Percentiles rank a stretch among this genome's conserved stretches.
Evolutionary conservation across 1,284 basidiomycete species (phyloP).

Genomic region (Phellinidium pouzarii): DNA sequence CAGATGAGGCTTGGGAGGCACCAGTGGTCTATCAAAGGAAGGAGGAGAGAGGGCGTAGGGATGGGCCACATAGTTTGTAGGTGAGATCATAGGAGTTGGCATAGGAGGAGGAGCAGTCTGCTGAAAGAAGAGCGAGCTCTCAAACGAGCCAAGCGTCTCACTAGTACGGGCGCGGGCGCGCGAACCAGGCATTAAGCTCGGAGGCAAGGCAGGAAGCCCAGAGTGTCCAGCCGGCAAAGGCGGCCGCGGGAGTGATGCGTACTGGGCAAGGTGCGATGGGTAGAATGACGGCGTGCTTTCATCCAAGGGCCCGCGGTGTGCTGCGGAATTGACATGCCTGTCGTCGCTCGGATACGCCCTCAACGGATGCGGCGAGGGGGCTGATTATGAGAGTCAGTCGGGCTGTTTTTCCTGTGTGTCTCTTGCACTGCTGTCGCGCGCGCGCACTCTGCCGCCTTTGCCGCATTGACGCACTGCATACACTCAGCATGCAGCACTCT

Average conservation of each 20-base stretch:
- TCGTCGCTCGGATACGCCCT: slow-evolving; percentile 3
- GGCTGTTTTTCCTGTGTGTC: neutral
- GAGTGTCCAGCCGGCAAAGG: neutral
- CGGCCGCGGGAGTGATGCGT: neutral
- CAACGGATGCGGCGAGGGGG: neutral
- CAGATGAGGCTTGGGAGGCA: slow-evolving; percentile 14
- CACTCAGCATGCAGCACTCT: neutral
- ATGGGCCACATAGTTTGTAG: slow-evolving; percentile 5
- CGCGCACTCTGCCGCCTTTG: neutral
- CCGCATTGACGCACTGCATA: neutral
- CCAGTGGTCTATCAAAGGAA: slow-evolving; percentile 11
- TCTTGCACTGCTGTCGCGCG: too few relatives aligned
- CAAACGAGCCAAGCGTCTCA: slow-evolving; percentile 2
- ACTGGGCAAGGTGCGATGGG: slow-evolving; percentile 1
- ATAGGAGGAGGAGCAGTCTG: slow-evolving; percentile 8
- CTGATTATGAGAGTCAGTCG: neutral
- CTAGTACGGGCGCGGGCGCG: slow-evolving; percentile 7
- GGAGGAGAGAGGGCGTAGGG: neutral
- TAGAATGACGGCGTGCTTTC: slow-evolving; percentile 8
- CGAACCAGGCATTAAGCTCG: slow-evolving; percentile 16
- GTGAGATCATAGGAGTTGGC: slow-evolving; percentile 1
- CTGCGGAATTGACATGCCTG: slow-evolving; percentile 12
- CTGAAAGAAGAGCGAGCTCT: slow-evolving; percentile 17
- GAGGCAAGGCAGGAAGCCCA: slow-evolving; percentile 6
- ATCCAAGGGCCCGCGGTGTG: neutral